Base-by-base conservation (phyloP, 208 protist species). In the Naegleria gruberi region DNA sequence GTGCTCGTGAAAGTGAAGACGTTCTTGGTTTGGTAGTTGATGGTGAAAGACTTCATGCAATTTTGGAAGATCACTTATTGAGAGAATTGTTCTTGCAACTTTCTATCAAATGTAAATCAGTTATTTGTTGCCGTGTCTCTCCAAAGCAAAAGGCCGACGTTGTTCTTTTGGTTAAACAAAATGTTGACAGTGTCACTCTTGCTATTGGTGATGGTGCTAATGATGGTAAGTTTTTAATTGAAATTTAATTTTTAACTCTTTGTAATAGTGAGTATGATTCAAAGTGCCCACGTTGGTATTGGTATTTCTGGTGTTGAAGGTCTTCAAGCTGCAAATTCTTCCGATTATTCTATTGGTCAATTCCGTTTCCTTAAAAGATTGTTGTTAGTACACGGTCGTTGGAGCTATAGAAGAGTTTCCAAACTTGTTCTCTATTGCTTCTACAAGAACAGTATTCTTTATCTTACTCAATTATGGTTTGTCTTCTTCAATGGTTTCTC, bases 391-490 rank as follows among this genome's bases (percentile, higher is more conserved):
- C 98, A 99, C 92, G 98, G 98, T 26, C 93, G 95, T 42, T 98
- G 97, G 92, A 93, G 94, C 41, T 97, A 99, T 89, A 92, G 95
- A 26, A 95, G 98, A 51, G 97, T 98, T 90, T 90, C 95, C 12
- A 95, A 92, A 87, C 94, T 98, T 82, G 97, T 99, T 91, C 90
- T 97, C 0, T 97, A 98, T 46, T 98, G 96, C 91, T 99, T 99
- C 92, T 99, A 99, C 94, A 99, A 99, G 94, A 99, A 99, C 91
- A 93, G 98, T 40, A 93, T 95, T 8, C 90, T 99, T 55, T 92
- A 96, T 45, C 90, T 98, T 26, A 92, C 94, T 15, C 95, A 97
- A 91, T 94, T 99, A 90, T 97, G 95, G 89, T 99, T 98, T 91
- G 73, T 91, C 86, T 96, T 96, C 90, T 97, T 95, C 91, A 92